Evolutionary conservation across 2,329 filamentous ascomycete genomes (phyloP), one percentile per base, ranked within the genome.

Genomic region (Sphaerulina vaccinii): DNA sequence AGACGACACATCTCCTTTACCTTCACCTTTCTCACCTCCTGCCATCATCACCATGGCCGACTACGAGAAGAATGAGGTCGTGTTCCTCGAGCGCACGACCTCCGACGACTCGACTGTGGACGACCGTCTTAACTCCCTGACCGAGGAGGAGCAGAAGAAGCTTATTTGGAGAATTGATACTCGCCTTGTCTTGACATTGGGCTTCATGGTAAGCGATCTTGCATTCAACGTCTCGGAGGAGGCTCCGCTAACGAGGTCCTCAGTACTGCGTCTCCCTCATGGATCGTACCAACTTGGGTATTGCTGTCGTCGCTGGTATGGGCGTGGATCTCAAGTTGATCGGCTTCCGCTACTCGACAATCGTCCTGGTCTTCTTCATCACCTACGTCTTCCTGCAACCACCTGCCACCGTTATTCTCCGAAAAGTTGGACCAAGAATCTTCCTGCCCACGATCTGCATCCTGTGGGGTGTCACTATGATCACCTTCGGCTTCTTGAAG

Each of bases 291-390:
- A 68, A 69, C 47, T 52, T 65, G 24, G 65, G 65, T 18, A 69
- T 69, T 36, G 68, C 68, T 32, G 64, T 62, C 33, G 63, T 70
- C 6, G 68, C 65, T 21, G 68, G 68, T 19, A 69, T 70, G 67
- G 57, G 56, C 11, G 61, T 65, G 19, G 68, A 70, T 49, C 54
- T 70, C 9, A 51, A 61, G 37, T 60, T 69, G 21, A 62, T 62
- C 24, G 62, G 62, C 22, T 57, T 60, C 35, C 63, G 67, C 16
- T 68, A 67, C 56, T 63, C 58, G 5, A 65, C 65, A 18, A 78
- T 86, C 51, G 85, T 85, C 3, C 74, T 89, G 29, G 76, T 88
- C 62, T 90, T 90, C 73, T 90, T 89, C 74, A 76, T 87, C 59
- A 80, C 85, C 21, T 90, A 90, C 67, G 79, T 86, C 55, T 46